These are phyloP conservation scores for Nepenthes gracilis DNA, from an alignment of 148 eudicot species.

Conservation along the genomic window DNA sequence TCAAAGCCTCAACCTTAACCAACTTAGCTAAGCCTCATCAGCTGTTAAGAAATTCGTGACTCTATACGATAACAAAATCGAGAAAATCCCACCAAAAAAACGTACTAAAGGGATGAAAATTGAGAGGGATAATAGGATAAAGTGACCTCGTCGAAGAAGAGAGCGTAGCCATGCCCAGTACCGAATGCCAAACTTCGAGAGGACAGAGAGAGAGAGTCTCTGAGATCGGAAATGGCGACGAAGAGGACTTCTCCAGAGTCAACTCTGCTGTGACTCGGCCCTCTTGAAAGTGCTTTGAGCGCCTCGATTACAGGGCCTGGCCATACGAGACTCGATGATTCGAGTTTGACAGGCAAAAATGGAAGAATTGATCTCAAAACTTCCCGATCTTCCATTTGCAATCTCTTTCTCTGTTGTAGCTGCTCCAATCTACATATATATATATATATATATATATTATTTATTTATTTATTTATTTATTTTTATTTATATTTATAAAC, in stretches of 20 bases:
- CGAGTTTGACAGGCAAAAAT: constrained; percentile 46
- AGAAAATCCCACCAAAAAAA: no score
- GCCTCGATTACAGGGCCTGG: constrained; percentile 53
- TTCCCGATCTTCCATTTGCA: constrained; percentile 39
- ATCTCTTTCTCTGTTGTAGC: neutral
- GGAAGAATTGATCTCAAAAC: constrained; percentile 49
- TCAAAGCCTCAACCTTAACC: no score
- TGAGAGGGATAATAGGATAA: neutral
- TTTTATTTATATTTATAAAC: no score
- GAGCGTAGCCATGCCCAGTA: constrained; percentile 46
- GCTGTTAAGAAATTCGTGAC: no score
- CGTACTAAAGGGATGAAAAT: no score
- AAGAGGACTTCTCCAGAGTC: constrained; percentile 70
- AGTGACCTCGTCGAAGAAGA: constrained; percentile 75
- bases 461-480: no score
- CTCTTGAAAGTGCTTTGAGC: constrained; percentile 49
- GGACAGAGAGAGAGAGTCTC: constrained; percentile 45
- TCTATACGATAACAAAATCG: no score
- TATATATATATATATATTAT: no score
- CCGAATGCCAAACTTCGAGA: constrained; percentile 23
- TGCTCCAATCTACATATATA: no score
- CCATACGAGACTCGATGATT: constrained; percentile 51
- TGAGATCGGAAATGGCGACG: constrained; percentile 60
- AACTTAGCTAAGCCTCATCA: no score
- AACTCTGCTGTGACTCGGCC: constrained; percentile 62